These are phyloP conservation scores for Blepharisma stoltei DNA, from an alignment of 73 alveolate genomes.

Conservation along the genomic window DNA sequence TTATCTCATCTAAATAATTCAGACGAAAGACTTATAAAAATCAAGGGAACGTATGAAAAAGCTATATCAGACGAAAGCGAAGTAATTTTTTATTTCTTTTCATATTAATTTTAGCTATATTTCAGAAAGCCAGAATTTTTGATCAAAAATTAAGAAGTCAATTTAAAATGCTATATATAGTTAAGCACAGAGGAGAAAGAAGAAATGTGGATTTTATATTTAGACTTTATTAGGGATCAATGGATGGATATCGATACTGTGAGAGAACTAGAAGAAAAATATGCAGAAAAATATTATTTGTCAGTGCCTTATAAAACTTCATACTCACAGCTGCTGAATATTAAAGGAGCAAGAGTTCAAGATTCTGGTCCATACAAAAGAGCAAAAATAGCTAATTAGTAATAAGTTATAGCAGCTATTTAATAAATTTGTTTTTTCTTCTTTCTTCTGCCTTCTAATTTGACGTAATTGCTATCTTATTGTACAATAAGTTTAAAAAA, in stretches of 20 bases:
- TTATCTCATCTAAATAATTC: neutral
- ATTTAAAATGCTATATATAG: constrained; percentile 17
- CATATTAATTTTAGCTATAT: no score
- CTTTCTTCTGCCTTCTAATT: no score
- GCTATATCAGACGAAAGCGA: neutral
- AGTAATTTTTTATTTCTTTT: constrained; percentile 16
- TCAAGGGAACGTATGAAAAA: constrained; percentile 19
- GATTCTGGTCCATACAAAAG: no score
- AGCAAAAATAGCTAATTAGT: no score
- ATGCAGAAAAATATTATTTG: neutral
- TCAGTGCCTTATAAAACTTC: constrained; percentile 12
- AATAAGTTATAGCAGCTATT: no score
- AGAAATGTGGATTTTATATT: constrained; percentile 27
- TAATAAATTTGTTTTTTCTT: no score
- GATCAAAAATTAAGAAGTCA: no score
- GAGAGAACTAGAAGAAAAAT: constrained; percentile 5
- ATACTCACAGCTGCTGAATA: neutral
- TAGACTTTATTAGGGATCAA: constrained; percentile 5
- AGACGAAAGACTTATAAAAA: neutral
- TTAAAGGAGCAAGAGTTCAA: no score
- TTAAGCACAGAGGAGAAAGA: neutral
- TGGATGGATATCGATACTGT: constrained; percentile 10
- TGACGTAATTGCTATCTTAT: no score
- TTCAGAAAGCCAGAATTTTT: no score
- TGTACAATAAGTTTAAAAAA: no score